Percentiles rank a stretch among this genome's conserved stretches.
These are phyloP conservation scores for Pseudovirgaria hyperparasitica DNA, from an alignment of 2,329 filamentous ascomycete genomes.

Conservation along the genomic window DNA sequence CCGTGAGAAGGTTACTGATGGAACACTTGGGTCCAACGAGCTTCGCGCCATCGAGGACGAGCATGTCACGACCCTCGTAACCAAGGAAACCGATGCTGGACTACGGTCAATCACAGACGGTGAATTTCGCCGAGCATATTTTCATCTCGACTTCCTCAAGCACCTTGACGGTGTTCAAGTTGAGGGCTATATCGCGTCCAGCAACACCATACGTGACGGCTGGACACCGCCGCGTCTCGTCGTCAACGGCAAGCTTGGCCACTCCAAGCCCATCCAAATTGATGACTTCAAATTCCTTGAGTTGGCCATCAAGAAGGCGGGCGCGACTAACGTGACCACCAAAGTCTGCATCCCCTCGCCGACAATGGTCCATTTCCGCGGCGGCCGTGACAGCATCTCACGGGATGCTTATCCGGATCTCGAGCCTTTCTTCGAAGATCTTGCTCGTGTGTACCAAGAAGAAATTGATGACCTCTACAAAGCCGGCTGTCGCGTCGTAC, in stretches of 20 bases:
- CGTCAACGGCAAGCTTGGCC: slow-evolving; percentile 40
- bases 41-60: slow-evolving; percentile 40
- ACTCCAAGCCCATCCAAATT: slow-evolving; percentile 42
- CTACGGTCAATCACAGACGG: slow-evolving; percentile 41
- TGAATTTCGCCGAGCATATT: slow-evolving; percentile 45
- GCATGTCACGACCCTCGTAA: slow-evolving; percentile 35
- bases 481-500: slow-evolving; percentile 43
- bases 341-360: slow-evolving; percentile 47
- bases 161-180: slow-evolving; percentile 42
- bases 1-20: slow-evolving; percentile 34
- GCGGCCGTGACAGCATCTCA: slow-evolving; percentile 40
- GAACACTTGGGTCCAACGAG: slow-evolving; percentile 28
- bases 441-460: slow-evolving; percentile 42
- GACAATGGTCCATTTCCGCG: slow-evolving; percentile 50
- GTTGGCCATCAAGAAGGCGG: slow-evolving; percentile 27
- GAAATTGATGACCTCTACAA: slow-evolving; percentile 41
- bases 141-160: slow-evolving; percentile 46
- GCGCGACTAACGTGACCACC: slow-evolving; percentile 25
- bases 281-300: slow-evolving; percentile 44
- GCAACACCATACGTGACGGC: slow-evolving; percentile 30
- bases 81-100: slow-evolving; percentile 36
- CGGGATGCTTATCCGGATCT: slow-evolving; percentile 40
- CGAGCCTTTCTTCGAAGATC: slow-evolving; percentile 43
- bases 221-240: slow-evolving; percentile 41
- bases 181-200: slow-evolving; percentile 32